Evolutionary conservation across 352 stramenopile genomes (phyloP), one percentile per base, ranked within the genome.

Genomic region (Pythium biforme): DNA sequence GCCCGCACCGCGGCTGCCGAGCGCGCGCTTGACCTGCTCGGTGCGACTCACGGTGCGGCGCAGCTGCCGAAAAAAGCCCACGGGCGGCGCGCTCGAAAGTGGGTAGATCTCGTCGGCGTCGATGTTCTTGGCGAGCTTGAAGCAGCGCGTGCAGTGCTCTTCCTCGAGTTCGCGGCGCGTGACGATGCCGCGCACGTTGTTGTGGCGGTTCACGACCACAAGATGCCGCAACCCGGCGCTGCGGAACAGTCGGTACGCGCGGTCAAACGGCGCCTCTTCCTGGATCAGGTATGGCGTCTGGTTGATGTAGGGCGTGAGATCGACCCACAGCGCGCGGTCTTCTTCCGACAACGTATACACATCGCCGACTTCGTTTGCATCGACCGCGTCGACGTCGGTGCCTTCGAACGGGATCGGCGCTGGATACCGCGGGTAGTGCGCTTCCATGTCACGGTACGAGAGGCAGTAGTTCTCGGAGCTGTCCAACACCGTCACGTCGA

Each of bases 301-400:
- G 81, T 99, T 98, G 56, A 98, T 98, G 76, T 99, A 99, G 1
- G 97, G 96, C 46, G 96, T 90, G 27, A 99, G 76, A 69, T 99
- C 95, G 33, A 99, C 79, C 88, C 92, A 98, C 54, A 94, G 77
- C 31, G 89, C 88, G 10, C 95, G 74, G 55, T 99, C 93, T 51
- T 89, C 85, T 26, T 89, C 74, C 17, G 70, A 73, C 15, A 95
- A 56, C 15, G 77, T 87, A 53, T 89, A 89, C 26, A 68, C 33
- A 15, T 73, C 37, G 20, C 62, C 62, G 7, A 51, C 7, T n/a
- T 74, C 63, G 4, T 39, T 39, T 0, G 37, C 54, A n/a, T 67
- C 62, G 20, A 86, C 45, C 26, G 75, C 49, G 29, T 79, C 69
- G 20, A 73, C 63, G 12, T 77, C 62, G 6, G 66, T 63, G 5